Base-by-base conservation (phyloP, 495 filamentous ascomycete species). In the Penicillium waksmanii region DNA sequence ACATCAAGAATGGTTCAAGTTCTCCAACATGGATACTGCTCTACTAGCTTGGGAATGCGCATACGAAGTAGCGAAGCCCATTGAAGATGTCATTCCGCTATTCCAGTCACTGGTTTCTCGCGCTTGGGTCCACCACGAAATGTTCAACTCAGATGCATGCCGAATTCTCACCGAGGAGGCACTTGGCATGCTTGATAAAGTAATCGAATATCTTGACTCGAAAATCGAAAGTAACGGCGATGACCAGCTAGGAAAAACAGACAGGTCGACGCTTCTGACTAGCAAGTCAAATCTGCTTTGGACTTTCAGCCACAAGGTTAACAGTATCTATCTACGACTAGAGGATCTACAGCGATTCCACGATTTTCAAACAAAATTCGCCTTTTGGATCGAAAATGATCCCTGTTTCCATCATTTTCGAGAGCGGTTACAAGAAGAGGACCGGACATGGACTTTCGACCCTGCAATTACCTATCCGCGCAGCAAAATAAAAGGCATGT, bases 61-160 rank as follows among this genome's bases (percentile, higher is more conserved):
- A 1, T 63, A 60, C 19, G 64, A 63, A 48, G n/a, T 66, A 1
- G 51, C 36, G 1, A 50, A 55, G 50, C 34, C 60, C 3, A 27
- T 60, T 0, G 57, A 38, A 5, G 65, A 64, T 51, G 36, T 59
- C 1, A 54, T 67, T 13, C 65, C 67, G 5, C 21, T 63, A 4
- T 65, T 67, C 35, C 62, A 67, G 38, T 54, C 61, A 10, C 36
- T 67, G 10, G 62, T 61, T 11, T 27, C 46, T 31, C 62, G 65
- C 7, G 62, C 60, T 11, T 33, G 18, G n/a, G 34, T 61, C 13
- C 65, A 70, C 2, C 27, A 63, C 18, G 62, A 63, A 3, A 65
- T 62, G 56, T 59, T 58, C 31, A 67, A 70, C 27, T 13, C 12
- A 7, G 47, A 35, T 40, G 65, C 62, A 17, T 43, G 53, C 12